phyloP scores from a whole-genome alignment of 2,329 filamentous ascomycete species.

The Aspergillus pseudoviridinutans region DNA sequence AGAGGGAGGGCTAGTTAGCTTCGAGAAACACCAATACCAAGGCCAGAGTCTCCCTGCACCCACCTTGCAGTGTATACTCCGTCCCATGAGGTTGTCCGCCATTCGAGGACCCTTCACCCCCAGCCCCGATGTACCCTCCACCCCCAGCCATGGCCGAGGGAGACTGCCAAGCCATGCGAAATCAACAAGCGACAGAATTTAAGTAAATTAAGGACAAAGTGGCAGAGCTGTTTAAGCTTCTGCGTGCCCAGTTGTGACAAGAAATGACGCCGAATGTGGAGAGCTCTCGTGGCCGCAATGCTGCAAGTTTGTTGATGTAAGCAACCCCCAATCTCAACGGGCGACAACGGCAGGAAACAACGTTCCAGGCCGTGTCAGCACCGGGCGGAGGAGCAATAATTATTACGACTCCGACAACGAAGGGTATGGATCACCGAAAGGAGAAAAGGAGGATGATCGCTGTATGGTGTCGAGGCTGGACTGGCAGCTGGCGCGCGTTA shows the following conservation, averaged over 20 bases:
- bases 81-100: constrained; percentile 57
- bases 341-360: constrained; percentile 21
- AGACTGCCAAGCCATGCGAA: constrained; percentile 67
- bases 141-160: constrained; percentile 58
- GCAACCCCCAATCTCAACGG: constrained; percentile 12
- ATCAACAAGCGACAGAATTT: constrained; percentile 5
- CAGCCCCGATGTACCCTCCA: constrained; percentile 49
- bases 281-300: constrained; percentile 12
- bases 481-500: constrained; percentile 12
- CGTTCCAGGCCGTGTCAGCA: constrained; percentile 20
- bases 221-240: neutral
- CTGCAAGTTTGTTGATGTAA: constrained; percentile 19
- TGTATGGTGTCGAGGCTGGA: neutral
- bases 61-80: constrained; percentile 70
- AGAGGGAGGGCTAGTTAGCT: constrained; percentile 18
- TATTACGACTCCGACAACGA: constrained; percentile 3
- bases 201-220: neutral
- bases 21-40: neutral
- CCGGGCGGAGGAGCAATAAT: constrained; percentile 9
- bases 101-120: constrained; percentile 39
- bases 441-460: constrained; percentile 2
- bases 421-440: constrained; percentile 2
- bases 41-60: constrained; percentile 16
- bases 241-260: neutral
- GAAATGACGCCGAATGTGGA: neutral